Base-by-base conservation (phyloP, 2,329 filamentous ascomycete species). In the Colletotrichum theobromicola region DNA sequence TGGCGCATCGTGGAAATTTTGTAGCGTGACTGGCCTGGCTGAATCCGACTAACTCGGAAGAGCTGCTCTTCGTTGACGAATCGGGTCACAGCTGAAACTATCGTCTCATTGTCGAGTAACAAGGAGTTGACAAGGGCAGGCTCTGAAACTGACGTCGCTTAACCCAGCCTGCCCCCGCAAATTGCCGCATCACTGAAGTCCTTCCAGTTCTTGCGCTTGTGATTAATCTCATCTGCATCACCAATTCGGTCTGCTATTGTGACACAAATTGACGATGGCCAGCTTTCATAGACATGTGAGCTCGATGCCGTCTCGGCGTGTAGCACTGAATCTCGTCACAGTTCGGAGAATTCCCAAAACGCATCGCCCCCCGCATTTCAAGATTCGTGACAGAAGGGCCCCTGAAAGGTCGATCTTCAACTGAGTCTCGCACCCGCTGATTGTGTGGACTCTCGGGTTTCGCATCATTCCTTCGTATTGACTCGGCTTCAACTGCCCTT, bases 31-130 rank as follows among this genome's bases (percentile, higher is more conserved):
- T n/a, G 37, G 0, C 8, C 18, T 10, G 18, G 0, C n/a, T n/a
- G 37, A 0, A 42, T 42, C 0, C 0, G 2, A 42, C 0, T 42
- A n/a, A 10, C 4, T 42, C 18, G 37, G 37, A 42, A n/a, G n/a
- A n/a, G 37, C n/a, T 42, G 37, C 37, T 42, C 18, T 42, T n/a
- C 37, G 18, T 0, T 18, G 9, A n/a, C n/a, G 37, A 42, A n/a
- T 42, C 0, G 37, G 37, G 37, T 42, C 37, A 4, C 18, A 12
- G 18, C 37, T 42, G 37, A 42, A 42, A 42, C 37, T 42, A 42
- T 42, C 37, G 37, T 42, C 37, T 12, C 37, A 12, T 42, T 42
- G 7, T 42, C 18, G 37, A 42, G 37, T n/a, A 1, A 6, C 18
- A 42, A n/a, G 37, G 37, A n/a, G 37, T 42, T 42, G 37, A n/a